Base-by-base conservation (phyloP, 352 stramenopile genomes). In the Phytophthora kernoviae region DNA sequence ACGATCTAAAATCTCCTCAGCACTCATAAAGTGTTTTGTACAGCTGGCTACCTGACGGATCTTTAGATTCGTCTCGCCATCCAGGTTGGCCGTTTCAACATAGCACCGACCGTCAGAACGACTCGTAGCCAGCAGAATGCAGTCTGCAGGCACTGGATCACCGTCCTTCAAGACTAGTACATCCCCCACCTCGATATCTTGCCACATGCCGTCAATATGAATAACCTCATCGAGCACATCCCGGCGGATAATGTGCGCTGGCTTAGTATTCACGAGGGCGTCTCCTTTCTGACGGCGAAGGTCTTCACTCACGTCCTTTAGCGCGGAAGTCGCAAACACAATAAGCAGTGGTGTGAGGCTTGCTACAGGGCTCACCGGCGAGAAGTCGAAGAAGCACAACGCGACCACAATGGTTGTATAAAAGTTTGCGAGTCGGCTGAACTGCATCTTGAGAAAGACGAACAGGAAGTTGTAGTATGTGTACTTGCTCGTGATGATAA, bases 391-490 rank as follows among this genome's bases (percentile, higher is more conserved):
- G 49, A 96, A 96, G 62, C 88, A 96, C n/a, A 96, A 58, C 54
- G 77, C 83, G 26, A 96, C 86, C 24, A 96, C 82, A 33, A 96
- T 94, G 9, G 84, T 94, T 52, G 88, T 96, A 69, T 96, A 96
- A 26, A 96, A 63, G 50, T 96, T 96, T 15, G 88, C 88, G 14
- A 96, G 71, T 43, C 88, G 84, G 55, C 84, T 94, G 66, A 96
- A 96, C 66, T 96, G 88, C 80, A 95, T 93, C 72, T 93, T 92
- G 40, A 96, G 65, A 26, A 95, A 96, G 21, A 96, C 81, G 53
- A 93, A 94, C 58, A 85, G 65, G 52, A 96, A 96, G 73, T 96
- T 96, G 81, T 91, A 96, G 60, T 84, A 83, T 33, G 88, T 96
- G 74, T 96, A 96, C 83, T 96, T 95, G 80, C 85, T 96, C 52